phyloP scores from a whole-genome alignment of 2,329 filamentous ascomycete species.

The Metarhizium brunneum region DNA sequence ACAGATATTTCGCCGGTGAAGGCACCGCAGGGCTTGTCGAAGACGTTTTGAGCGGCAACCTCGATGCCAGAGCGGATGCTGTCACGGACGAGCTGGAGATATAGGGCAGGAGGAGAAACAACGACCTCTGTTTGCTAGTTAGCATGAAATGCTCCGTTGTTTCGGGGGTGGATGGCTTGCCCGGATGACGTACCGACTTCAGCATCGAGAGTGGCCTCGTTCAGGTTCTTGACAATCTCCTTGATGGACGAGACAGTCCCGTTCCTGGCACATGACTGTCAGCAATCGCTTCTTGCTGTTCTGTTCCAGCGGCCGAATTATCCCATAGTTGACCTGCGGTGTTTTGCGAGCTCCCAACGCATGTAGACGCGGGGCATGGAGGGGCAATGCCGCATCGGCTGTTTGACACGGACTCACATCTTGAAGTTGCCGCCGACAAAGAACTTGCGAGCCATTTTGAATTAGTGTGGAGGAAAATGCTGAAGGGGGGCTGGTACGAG shows the following conservation, averaged over 20 bases:
- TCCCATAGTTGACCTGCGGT: constrained; percentile 13
- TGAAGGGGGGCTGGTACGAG: not conserved
- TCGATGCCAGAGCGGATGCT: constrained; percentile 66
- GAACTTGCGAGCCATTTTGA: constrained; percentile 88
- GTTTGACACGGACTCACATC: constrained; percentile 56
- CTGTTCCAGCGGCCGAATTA: not conserved
- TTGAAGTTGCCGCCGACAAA: constrained; percentile 99
- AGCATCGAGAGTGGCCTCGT: constrained; percentile 70
- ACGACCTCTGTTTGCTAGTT: constrained; percentile 64
- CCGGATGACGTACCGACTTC: constrained; percentile 52
- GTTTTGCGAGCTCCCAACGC: constrained; percentile 14
- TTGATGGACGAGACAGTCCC: constrained; percentile 84
- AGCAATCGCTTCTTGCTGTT: not conserved
- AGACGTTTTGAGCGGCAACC: constrained; percentile 94
- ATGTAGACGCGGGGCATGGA: constrained; percentile 12
- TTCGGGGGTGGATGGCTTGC: not conserved
- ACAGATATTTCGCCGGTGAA: constrained; percentile 97
- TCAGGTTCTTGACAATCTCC: constrained; percentile 82
- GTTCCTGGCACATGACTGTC: constrained; percentile 55
- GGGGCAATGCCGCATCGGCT: constrained; percentile 12
- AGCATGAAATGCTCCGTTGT: not conserved
- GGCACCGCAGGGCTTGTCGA: constrained; percentile 91
- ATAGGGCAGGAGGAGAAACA: constrained; percentile 81
- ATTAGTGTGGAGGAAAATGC: not conserved
- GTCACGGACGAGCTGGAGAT: constrained; percentile 80